These are phyloP conservation scores for Liriodendron chinense DNA, from an alignment of 164 flowering plant species.

Conservation along the genomic window DNA sequence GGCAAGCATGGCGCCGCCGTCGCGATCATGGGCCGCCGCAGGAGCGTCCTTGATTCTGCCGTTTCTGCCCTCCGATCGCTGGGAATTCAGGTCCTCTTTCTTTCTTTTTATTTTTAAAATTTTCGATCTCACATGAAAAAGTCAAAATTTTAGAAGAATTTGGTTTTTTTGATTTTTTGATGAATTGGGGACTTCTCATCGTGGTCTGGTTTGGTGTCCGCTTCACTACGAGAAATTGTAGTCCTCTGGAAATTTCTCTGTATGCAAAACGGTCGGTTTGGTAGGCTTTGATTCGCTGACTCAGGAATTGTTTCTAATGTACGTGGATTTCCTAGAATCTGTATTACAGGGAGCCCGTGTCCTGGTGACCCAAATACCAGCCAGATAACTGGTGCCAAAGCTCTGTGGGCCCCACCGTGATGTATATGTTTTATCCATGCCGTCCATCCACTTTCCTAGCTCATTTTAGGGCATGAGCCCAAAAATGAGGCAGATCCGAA, in stretches of 20 bases:
- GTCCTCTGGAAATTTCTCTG: not conserved
- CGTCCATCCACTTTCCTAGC: too few relatives aligned
- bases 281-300: too few relatives aligned
- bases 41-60: conserved; percentile 64
- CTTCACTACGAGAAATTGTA: not conserved
- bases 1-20: conserved; percentile 82
- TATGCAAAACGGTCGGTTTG: not conserved
- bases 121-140: not conserved
- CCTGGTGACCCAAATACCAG: too few relatives aligned
- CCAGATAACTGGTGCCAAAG: too few relatives aligned
- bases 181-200: not conserved
- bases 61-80: conserved; percentile 55
- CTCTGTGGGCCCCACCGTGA: too few relatives aligned
- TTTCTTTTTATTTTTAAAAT: not conserved
- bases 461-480: too few relatives aligned
- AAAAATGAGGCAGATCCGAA: too few relatives aligned
- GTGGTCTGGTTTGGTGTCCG: not conserved
- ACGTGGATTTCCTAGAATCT: too few relatives aligned
- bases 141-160: not conserved
- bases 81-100: conserved; percentile 48
- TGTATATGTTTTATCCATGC: too few relatives aligned
- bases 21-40: conserved; percentile 91
- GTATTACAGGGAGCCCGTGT: too few relatives aligned
- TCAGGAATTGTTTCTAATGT: too few relatives aligned
- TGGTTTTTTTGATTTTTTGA: not conserved